Evolutionary conservation across 1,139 yeast species (phyloP).

Genomic region (Debaryomyces subglobosus): DNA sequence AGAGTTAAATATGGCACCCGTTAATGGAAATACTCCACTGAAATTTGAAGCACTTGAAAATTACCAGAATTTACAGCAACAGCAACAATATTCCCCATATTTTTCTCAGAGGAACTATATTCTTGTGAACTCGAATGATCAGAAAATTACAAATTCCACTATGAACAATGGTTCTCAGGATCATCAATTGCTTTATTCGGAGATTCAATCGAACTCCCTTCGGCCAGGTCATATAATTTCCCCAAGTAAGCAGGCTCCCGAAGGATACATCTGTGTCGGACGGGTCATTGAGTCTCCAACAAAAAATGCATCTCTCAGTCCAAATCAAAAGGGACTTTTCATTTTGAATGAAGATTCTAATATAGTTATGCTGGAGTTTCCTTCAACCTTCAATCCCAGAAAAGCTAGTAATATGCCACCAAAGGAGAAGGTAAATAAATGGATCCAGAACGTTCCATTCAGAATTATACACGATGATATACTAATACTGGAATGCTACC

Average conservation of each 20-base stretch:
- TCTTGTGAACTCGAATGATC: conserved; percentile 10
- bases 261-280: conserved; percentile 20
- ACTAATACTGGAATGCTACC: conserved; percentile 41
- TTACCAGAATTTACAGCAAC: conserved; percentile 5
- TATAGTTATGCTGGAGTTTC: conserved; percentile 12
- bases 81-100: conserved; percentile 8
- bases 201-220: conserved; percentile 9
- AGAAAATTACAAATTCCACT: conserved; percentile 6
- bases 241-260: conserved; percentile 17
- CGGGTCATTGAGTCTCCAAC: conserved; percentile 15
- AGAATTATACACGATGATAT: conserved; percentile 25
- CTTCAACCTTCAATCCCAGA: conserved; percentile 55
- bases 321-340: conserved; percentile 12
- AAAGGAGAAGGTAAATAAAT: conserved; percentile 60
- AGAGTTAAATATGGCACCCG: conserved; percentile 3
- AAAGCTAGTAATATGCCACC: conserved; percentile 59
- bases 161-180: conserved; percentile 10
- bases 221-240: conserved; percentile 17
- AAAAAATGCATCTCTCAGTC: conserved; percentile 10
- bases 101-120: conserved; percentile 11
- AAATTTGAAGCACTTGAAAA: conserved; percentile 6
- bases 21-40: conserved; percentile 7
- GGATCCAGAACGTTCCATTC: conserved; percentile 63
- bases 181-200: conserved; percentile 10
- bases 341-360: conserved; percentile 11